phyloP scores from a whole-genome alignment of 495 filamentous ascomycete species.

The Mycothermus thermophilus region DNA sequence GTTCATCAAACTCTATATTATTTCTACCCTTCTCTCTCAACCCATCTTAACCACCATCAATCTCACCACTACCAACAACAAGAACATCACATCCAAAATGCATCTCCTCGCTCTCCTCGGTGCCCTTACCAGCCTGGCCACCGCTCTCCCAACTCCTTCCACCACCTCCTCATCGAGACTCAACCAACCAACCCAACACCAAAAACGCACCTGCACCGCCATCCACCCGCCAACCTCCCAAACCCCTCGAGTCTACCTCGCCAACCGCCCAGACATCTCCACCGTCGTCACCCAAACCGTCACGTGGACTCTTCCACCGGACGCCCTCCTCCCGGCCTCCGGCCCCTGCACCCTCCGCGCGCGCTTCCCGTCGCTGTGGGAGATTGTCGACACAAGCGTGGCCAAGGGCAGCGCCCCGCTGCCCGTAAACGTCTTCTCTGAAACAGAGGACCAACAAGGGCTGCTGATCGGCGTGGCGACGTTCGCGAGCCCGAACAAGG shows the following conservation, averaged over 20 bases:
- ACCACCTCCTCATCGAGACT: not conserved
- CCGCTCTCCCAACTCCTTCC: slow-evolving; percentile 6
- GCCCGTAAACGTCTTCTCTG: slow-evolving; percentile 17
- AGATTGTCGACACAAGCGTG: slow-evolving; percentile 7
- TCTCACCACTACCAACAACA: no score
- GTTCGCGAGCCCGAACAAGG: slow-evolving; percentile 9
- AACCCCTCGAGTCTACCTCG: slow-evolving; percentile 1
- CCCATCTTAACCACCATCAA: no score
- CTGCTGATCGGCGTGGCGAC: slow-evolving; percentile 17
- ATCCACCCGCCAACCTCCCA: not conserved
- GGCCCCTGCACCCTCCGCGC: slow-evolving; percentile 24
- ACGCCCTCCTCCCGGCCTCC: slow-evolving; percentile 9
- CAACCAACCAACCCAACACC: not conserved
- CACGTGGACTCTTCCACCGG: slow-evolving; percentile 9
- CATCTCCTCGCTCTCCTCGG: no score
- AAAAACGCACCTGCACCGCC: slow-evolving; percentile 10
- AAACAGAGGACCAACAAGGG: slow-evolving; percentile 13
- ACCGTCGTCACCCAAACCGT: slow-evolving; percentile 1
- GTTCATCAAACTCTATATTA: no score
- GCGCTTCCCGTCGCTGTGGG: slow-evolving; percentile 20
- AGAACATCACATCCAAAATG: no score
- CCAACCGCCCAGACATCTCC: not conserved
- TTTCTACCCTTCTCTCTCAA: no score
- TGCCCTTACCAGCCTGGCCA: slow-evolving; percentile 9
- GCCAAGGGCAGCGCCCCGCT: slow-evolving; percentile 5